phyloP scores from a whole-genome alignment of 1,139 yeast genomes.

The Yamadazyma conglobata region DNA sequence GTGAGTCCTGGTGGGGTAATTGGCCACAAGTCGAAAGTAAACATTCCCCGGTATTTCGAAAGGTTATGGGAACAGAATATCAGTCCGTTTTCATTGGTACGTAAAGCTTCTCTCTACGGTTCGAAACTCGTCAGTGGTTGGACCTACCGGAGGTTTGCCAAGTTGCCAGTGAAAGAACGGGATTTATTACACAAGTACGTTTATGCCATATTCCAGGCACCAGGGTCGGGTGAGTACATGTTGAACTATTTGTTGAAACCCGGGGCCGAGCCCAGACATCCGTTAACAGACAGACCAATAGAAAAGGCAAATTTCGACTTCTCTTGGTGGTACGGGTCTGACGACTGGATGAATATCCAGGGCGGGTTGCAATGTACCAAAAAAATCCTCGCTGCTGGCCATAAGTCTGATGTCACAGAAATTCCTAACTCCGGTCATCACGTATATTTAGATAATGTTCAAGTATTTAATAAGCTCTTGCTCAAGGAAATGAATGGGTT shows the following conservation, averaged over 20 bases:
- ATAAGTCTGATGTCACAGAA: conserved; percentile 38
- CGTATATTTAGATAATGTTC: conserved; percentile 59
- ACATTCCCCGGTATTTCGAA: conserved; percentile 61
- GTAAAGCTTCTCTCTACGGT: conserved; percentile 65
- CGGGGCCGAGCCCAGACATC: conserved; percentile 70
- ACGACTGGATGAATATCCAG: conserved; percentile 71
- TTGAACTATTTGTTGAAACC: conserved; percentile 65
- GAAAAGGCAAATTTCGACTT: conserved; percentile 49
- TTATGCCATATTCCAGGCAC: conserved; percentile 66
- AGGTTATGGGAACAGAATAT: conserved; percentile 67
- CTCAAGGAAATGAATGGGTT: conserved; percentile 29
- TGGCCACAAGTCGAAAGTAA: conserved; percentile 37
- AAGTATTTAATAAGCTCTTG: conserved; percentile 48
- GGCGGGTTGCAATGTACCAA: conserved; percentile 51
- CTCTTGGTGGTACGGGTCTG: conserved; percentile 69
- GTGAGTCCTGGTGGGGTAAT: conserved; percentile 67
- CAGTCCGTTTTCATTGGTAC: conserved; percentile 65
- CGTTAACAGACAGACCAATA: conserved; percentile 50
- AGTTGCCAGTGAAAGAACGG: conserved; percentile 38
- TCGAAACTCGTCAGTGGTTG: conserved; percentile 75
- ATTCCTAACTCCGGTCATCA: conserved; percentile 68
- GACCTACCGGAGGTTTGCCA: conserved; percentile 65
- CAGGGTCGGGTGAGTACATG: conserved; percentile 77
- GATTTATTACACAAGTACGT: conserved; percentile 57
- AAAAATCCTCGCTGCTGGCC: conserved; percentile 20